Conservation (phyloP, 2,329 filamentous ascomycete species). For the Cladosporium austrohemisphaericum region DNA sequence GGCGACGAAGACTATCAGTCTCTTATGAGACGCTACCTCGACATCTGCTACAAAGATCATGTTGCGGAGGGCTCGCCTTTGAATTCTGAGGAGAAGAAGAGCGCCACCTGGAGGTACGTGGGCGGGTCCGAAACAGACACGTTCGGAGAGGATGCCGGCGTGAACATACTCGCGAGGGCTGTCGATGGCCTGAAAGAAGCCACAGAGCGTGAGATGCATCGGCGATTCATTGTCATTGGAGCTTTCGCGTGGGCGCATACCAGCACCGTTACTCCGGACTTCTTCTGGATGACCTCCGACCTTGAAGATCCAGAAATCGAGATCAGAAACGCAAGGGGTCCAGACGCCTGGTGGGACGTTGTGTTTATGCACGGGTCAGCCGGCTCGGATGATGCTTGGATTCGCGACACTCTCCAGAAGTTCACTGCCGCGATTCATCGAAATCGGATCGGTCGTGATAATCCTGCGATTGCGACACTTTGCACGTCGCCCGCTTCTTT, state of each 20-base stretch:
- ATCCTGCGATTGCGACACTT: no score
- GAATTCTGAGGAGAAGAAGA: neutral
- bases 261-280: neutral
- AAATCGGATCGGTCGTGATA: no score
- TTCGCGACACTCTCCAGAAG: neutral
- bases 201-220: neutral
- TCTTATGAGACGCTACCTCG: neutral
- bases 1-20: neutral
- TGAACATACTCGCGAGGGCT: neutral
- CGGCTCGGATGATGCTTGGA: no score
- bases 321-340: no score
- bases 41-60: neutral
- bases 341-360: no score
- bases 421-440: no score
- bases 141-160: no score
- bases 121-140: neutral
- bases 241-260: neutral
- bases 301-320: no score
- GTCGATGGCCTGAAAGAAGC: neutral
- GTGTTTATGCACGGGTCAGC: no score
- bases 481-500: no score
- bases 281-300: neutral
- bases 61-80: neutral
- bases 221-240: neutral
- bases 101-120: no score